Conservation (phyloP, 225 moss, liverwort and hornwort genomes). For the Climacium dendroides region DNA sequence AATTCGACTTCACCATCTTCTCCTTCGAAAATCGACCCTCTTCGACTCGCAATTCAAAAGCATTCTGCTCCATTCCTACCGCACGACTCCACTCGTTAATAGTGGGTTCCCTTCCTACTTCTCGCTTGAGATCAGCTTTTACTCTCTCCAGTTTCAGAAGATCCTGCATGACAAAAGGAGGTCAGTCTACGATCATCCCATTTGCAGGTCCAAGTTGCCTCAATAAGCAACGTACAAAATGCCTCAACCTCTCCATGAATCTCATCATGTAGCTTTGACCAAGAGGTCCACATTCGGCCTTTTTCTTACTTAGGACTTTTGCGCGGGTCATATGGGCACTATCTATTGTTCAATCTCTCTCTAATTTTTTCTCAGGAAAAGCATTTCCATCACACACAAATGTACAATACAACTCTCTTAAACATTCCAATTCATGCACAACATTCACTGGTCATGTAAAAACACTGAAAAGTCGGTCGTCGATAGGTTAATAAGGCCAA, state of each 20-base stretch:
- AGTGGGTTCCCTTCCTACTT: conserved; percentile 80
- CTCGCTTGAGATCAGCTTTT: conserved; percentile 42
- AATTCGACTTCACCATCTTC: conserved; percentile 93
- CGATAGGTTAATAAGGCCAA: background rate
- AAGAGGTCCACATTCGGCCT: background rate
- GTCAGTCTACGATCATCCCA: background rate
- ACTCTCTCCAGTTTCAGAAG: conserved; percentile 60
- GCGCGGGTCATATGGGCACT: background rate
- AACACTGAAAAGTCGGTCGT: background rate
- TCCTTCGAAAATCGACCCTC: conserved; percentile 76
- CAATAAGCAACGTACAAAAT: background rate
- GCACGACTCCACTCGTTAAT: conserved; percentile 76
- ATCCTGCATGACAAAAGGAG: conserved; percentile 23
- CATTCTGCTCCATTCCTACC: conserved; percentile 55
- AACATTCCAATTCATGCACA: background rate
- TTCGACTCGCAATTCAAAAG: conserved; percentile 62
- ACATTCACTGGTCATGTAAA: background rate
- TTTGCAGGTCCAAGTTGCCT: background rate
- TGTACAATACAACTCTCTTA: background rate
- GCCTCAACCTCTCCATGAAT: background rate
- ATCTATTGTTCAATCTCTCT: background rate
- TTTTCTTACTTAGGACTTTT: background rate
- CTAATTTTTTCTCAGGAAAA: background rate
- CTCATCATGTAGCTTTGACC: background rate
- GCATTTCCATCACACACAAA: background rate